Conservation (phyloP, 2,329 filamentous ascomycete species). For the Colletotrichum agaves region DNA sequence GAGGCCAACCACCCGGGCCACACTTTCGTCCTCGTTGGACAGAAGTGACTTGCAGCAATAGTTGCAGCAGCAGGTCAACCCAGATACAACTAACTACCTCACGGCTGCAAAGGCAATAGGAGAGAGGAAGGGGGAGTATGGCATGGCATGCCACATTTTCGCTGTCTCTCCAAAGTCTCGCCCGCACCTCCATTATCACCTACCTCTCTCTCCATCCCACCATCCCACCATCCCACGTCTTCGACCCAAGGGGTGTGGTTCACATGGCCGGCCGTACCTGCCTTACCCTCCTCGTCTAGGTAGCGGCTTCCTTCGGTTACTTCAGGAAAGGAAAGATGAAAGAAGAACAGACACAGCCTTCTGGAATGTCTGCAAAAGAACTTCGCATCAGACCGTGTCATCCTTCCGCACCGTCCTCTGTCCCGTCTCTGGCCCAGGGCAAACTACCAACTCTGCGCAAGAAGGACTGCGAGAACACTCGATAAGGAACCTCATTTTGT, state of each 20-base stretch:
- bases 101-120: neutral
- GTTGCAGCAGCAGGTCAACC: neutral
- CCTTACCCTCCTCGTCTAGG: conserved; percentile 5
- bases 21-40: neutral
- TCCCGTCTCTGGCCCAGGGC: neutral
- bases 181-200: conserved; percentile 13
- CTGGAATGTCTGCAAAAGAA: conserved; percentile 23
- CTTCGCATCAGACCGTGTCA: neutral
- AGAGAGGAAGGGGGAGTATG: neutral
- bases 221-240: neutral
- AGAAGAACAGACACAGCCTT: conserved; percentile 7
- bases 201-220: neutral
- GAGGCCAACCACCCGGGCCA: neutral
- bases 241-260: conserved; percentile 4
- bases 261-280: conserved; percentile 19
- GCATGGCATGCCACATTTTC: neutral
- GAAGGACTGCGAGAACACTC: neutral
- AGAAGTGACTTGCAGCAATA: conserved; percentile 23
- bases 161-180: neutral
- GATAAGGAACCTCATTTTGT: neutral
- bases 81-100: neutral
- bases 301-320: conserved; percentile 35
- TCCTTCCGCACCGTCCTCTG: neutral
- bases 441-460: neutral
- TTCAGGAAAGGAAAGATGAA: neutral